phyloP scores from a whole-genome alignment of 148 eudicot species.

The Chenopodium suecicum region DNA sequence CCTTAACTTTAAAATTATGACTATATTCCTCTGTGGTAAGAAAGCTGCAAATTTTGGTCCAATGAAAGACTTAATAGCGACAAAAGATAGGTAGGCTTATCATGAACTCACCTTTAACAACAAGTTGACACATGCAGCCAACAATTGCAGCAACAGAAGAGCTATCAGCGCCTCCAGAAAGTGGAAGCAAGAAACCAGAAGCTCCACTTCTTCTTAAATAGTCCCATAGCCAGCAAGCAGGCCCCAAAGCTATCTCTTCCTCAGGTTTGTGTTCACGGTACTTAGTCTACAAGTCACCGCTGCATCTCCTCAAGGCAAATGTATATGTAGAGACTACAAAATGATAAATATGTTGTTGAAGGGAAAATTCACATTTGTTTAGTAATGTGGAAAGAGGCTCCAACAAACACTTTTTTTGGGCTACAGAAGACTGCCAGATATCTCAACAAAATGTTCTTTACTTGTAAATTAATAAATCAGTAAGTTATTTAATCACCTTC shows the following conservation, averaged over 20 bases:
- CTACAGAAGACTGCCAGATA: background rate
- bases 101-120: conserved; percentile 64
- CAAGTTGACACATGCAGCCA: conserved; percentile 99
- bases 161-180: conserved; percentile 99
- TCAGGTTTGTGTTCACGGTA: conserved; percentile 79
- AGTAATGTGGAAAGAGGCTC: background rate
- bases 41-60: background rate
- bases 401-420: background rate
- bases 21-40: background rate
- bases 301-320: conserved; percentile 12
- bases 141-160: conserved; percentile 97
- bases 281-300: conserved; percentile 54
- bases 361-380: background rate
- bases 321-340: background rate
- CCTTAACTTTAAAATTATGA: background rate
- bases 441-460: background rate
- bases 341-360: background rate
- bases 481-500: background rate
- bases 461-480: background rate
- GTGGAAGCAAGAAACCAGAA: conserved; percentile 96
- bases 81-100: background rate
- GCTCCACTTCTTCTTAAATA: conserved; percentile 98
- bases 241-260: conserved; percentile 97
- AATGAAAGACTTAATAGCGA: background rate
- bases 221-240: conserved; percentile 99